A percentile compares a stretch with the other conserved stretches of the same genome.
phyloP scores from a whole-genome alignment of 1,139 yeast species.

The Pichia sp. region DNA sequence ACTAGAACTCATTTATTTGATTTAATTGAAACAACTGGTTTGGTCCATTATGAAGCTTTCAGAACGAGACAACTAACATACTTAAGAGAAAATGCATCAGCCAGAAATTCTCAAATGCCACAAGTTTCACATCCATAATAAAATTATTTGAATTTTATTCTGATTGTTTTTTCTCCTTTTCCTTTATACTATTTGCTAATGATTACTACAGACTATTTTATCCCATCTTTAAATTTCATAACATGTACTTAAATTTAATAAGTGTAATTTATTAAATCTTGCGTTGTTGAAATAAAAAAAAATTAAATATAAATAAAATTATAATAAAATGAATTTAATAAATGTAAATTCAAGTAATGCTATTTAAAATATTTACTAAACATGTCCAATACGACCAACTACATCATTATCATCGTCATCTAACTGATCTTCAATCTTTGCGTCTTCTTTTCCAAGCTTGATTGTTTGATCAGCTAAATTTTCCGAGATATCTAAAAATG shows the following conservation, averaged over 20 bases:
- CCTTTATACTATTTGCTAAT: constrained; percentile 4
- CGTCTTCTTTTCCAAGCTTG: constrained; percentile 2
- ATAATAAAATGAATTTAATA: too few relatives aligned
- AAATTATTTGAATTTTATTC: neutral
- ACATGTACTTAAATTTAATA: neutral
- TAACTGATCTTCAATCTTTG: constrained; percentile 9
- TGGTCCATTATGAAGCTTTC: constrained; percentile 86
- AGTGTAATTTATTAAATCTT: neutral
- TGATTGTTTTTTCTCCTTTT: neutral
- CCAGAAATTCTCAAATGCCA: constrained; percentile 29
- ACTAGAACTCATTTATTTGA: constrained; percentile 96
- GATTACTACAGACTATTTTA: neutral
- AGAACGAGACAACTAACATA: constrained; percentile 92
- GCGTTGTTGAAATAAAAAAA: neutral
- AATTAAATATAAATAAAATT: neutral
- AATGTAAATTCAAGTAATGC: too few relatives aligned
- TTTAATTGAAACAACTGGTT: constrained; percentile 86
- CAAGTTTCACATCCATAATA: constrained; percentile 7
- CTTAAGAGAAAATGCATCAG: constrained; percentile 74
- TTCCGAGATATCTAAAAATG: neutral
- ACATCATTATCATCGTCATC: constrained; percentile 5
- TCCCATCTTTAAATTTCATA: neutral
- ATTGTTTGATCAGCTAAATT: constrained; percentile 2
- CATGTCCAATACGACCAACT: neutral
- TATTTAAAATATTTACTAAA: too few relatives aligned